Percentiles rank a stretch among this genome's conserved stretches.
Conservation (phyloP, 805 yeast genomes). For the Ogataea nonfermentans region DNA sequence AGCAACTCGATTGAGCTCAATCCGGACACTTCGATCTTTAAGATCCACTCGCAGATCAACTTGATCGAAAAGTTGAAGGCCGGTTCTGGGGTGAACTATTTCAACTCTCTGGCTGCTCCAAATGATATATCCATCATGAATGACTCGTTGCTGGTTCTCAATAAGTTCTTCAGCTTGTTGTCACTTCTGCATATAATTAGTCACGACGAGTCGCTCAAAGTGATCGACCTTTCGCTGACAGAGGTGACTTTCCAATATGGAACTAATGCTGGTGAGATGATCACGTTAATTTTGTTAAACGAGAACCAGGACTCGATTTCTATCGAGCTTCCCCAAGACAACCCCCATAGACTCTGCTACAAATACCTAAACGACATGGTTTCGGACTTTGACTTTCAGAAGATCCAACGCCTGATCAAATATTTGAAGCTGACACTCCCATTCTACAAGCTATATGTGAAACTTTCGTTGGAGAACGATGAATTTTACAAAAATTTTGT, state of each 20-base stretch:
- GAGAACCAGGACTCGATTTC: constrained; percentile 23
- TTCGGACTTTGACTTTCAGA: constrained; percentile 17
- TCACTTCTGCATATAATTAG: constrained; percentile 31
- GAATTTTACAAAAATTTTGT: constrained; percentile 12
- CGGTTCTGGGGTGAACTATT: constrained; percentile 7
- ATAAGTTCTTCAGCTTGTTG: constrained; percentile 29
- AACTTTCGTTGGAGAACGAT: constrained; percentile 14
- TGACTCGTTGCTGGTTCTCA: constrained; percentile 27
- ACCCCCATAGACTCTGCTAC: constrained; percentile 31
- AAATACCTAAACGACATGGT: constrained; percentile 27
- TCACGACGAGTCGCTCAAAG: constrained; percentile 27
- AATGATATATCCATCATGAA: constrained; percentile 22
- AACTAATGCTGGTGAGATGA: constrained; percentile 21
- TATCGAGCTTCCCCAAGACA: constrained; percentile 29
- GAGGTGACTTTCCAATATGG: constrained; percentile 35
- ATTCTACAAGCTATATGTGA: constrained; percentile 23
- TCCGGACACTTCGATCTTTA: constrained; percentile 29
- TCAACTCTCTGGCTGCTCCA: constrained; percentile 2
- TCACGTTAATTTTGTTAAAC: constrained; percentile 26
- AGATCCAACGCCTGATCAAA: constrained; percentile 28
- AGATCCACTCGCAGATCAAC: constrained; percentile 29
- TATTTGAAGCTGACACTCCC: constrained; percentile 33
- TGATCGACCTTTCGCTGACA: constrained; percentile 29
- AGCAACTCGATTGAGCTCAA: constrained; percentile 24
- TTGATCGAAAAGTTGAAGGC: constrained; percentile 23